Evolutionary conservation across 768 basidiomycete genomes (phyloP).

Genomic region (Trametes cingulata): DNA sequence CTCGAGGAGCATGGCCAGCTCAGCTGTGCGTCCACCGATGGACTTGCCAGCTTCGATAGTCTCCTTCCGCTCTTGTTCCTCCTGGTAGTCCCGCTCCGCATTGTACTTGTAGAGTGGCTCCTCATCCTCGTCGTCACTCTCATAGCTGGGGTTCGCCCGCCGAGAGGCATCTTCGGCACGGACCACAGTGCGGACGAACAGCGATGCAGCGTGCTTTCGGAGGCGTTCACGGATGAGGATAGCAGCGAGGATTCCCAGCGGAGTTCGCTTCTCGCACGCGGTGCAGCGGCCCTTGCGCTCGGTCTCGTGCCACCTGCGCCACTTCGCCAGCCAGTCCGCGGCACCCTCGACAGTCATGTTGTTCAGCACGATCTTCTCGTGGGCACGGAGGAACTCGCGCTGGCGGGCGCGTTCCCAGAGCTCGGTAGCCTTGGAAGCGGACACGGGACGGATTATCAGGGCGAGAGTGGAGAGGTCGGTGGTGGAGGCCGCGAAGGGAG

Average conservation of each 20-base stretch:
- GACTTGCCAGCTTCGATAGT: slow-evolving; percentile 62
- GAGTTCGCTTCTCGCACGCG: slow-evolving; percentile 32
- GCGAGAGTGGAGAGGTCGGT: slow-evolving; percentile 59
- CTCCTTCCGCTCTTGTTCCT: slow-evolving; percentile 43
- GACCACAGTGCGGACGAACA: slow-evolving; percentile 54
- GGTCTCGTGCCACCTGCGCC: slow-evolving; percentile 30
- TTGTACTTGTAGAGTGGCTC: slow-evolving; percentile 23
- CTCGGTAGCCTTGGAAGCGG: slow-evolving; percentile 42
- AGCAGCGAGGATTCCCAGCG: slow-evolving; percentile 52
- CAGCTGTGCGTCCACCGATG: slow-evolving; percentile 58
- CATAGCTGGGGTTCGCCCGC: not conserved
- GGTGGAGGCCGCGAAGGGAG: slow-evolving; percentile 41
- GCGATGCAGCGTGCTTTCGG: slow-evolving; percentile 48
- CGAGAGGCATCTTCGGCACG: slow-evolving; percentile 19
- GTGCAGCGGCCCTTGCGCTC: slow-evolving; percentile 31
- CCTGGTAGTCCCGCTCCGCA: slow-evolving; percentile 34
- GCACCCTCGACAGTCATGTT: slow-evolving; percentile 58
- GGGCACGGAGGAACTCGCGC: slow-evolving; percentile 37
- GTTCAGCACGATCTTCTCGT: slow-evolving; percentile 58
- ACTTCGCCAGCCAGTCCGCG: slow-evolving; percentile 38
- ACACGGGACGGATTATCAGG: slow-evolving; percentile 51
- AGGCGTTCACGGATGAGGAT: slow-evolving; percentile 53
- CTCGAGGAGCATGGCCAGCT: slow-evolving; percentile 58
- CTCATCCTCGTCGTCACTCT: slow-evolving; percentile 21
- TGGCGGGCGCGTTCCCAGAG: slow-evolving; percentile 44